Percentiles rank a stretch among this genome's conserved stretches.
Evolutionary conservation across 441 rosid species (phyloP).

Genomic region (Pelargonium fulgidum): DNA sequence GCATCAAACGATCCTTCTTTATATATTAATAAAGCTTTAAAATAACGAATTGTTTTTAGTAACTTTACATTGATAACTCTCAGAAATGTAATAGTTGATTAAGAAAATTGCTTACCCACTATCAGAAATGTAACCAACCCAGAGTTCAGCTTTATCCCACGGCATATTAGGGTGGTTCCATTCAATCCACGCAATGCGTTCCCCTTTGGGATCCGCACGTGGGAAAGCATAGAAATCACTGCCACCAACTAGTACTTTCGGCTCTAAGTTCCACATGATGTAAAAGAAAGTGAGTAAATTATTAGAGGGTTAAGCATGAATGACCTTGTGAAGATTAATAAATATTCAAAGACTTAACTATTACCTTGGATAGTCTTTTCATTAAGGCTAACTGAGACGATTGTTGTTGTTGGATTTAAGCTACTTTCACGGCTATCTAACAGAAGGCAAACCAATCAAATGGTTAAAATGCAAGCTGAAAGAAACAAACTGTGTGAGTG

Average conservation of each 20-base stretch:
- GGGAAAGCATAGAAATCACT: slow-evolving; percentile 94
- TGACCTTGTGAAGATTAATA: slow-evolving; percentile 1
- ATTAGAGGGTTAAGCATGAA: no score
- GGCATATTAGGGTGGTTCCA: slow-evolving; percentile 96
- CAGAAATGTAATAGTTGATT: neutral
- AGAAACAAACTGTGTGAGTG: neutral
- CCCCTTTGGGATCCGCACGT: slow-evolving; percentile 65
- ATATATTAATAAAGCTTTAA: neutral
- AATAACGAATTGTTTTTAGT: slow-evolving; percentile 1
- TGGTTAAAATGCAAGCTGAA: neutral
- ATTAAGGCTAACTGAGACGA: slow-evolving; percentile 43
- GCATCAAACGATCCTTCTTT: neutral
- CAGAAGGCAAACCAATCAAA: slow-evolving; percentile 8
- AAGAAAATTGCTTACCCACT: slow-evolving; percentile 43
- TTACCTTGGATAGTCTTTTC: slow-evolving; percentile 50
- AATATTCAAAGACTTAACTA: neutral
- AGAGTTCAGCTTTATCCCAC: slow-evolving; percentile 86
- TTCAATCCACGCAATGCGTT: slow-evolving; percentile 78
- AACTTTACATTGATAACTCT: slow-evolving; percentile 7
- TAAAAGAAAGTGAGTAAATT: neutral
- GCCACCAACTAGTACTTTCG: slow-evolving; percentile 59
- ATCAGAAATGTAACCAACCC: slow-evolving; percentile 83
- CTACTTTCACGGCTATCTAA: slow-evolving; percentile 59
- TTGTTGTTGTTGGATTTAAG: slow-evolving; percentile 51
- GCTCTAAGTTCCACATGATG: slow-evolving; percentile 38